These are phyloP conservation scores for Microbotryomycetes sp. DNA, from an alignment of 1,284 basidiomycete genomes.

Conservation along the genomic window DNA sequence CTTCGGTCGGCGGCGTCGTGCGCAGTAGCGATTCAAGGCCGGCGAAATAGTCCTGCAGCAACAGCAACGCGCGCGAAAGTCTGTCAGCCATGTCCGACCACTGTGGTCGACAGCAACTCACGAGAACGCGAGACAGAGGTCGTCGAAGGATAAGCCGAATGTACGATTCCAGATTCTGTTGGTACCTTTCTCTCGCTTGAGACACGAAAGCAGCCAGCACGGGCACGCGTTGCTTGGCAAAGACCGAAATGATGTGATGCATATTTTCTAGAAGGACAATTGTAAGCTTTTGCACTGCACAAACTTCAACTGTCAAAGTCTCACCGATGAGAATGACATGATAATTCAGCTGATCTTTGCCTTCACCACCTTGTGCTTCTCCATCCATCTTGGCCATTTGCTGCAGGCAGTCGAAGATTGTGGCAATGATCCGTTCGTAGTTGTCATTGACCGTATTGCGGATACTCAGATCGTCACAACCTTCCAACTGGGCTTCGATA, in stretches of 20 bases:
- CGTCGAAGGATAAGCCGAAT: conserved; percentile 78
- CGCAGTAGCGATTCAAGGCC: conserved; percentile 78
- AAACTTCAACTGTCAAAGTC: conserved; percentile 40
- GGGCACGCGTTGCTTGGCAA: conserved; percentile 25
- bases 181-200: conserved; percentile 73
- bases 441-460: conserved; percentile 68
- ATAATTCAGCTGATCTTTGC: conserved; percentile 94
- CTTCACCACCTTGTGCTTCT: conserved; percentile 52
- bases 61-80: conserved; percentile 3
- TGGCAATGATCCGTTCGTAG: conserved; percentile 77
- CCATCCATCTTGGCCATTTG: conserved; percentile 90
- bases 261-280: conserved; percentile 71
- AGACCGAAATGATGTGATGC: conserved; percentile 70
- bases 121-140: conserved; percentile 79
- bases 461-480: conserved; percentile 66
- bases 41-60: conserved; percentile 78
- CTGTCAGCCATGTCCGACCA: background rate
- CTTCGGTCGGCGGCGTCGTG: conserved; percentile 70
- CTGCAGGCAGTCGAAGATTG: conserved; percentile 86
- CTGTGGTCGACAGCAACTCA: conserved; percentile 45
- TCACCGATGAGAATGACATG: conserved; percentile 89
- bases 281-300: too few relatives aligned
- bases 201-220: conserved; percentile 58
- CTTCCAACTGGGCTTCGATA: conserved; percentile 78
- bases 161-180: conserved; percentile 77